Conservation (phyloP, 2,329 filamentous ascomycete genomes). For the Aureobasidium uvarum region DNA sequence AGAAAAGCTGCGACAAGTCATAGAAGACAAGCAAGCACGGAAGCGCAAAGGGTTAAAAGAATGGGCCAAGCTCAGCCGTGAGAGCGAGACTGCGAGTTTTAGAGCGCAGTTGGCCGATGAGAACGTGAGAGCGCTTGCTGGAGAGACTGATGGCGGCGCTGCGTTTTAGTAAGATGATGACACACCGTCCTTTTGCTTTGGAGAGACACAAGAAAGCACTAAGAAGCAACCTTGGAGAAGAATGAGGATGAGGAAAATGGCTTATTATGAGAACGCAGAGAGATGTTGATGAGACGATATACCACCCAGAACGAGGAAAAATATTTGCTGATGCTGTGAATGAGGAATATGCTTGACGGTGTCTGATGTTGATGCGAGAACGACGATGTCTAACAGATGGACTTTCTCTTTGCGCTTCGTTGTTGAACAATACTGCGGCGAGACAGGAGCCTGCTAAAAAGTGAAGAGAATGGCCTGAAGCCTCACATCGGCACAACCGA, state of each 20-base stretch:
- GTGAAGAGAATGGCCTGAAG: background rate
- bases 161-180: constrained; percentile 29
- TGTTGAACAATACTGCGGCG: background rate
- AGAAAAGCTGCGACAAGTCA: constrained; percentile 45
- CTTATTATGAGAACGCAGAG: constrained; percentile 20
- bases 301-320: constrained; percentile 24
- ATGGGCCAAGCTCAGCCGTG: constrained; percentile 48
- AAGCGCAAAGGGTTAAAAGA: constrained; percentile 47
- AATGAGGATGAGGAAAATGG: constrained; percentile 22
- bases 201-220: background rate
- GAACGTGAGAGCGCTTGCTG: constrained; percentile 44
- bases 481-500: background rate
- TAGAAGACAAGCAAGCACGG: constrained; percentile 48
- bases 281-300: constrained; percentile 11
- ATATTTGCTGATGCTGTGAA: background rate
- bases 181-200: background rate
- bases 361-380: constrained; percentile 1
- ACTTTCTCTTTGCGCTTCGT: background rate
- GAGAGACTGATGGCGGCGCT: constrained; percentile 42
- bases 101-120: constrained; percentile 50
- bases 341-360: constrained; percentile 9
- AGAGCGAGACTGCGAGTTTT: constrained; percentile 47
- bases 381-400: background rate
- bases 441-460: background rate
- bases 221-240: constrained; percentile 9